Evolutionary conservation across 306 rosid species (phyloP), one percentile per base, ranked within the genome.

Genomic region (Dryas octopetala): DNA sequence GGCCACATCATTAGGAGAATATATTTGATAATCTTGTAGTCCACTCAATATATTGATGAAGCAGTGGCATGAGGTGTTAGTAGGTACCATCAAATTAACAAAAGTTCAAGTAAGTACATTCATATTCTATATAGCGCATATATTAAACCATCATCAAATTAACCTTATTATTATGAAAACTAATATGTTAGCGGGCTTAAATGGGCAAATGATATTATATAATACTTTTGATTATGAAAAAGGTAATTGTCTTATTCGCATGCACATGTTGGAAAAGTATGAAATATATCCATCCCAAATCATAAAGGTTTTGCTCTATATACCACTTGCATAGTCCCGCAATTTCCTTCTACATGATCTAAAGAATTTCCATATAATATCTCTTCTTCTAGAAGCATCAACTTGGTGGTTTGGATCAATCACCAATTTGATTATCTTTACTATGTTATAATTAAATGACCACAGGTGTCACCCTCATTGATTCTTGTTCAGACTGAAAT

Each of bases 231-330:
- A 32, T 16, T 17, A 63, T 13, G 17, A 17, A 44, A 73, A 75
- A 26, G 44, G 1, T n/a, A 26, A 32, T 71, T n/a, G 68, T 78
- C 82, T 45, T 64, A 63, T 17, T 78, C 44, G 8, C 49, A 63
- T 13, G 16, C 38, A 19, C 45, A 47, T 58, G 52, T 10, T 63
- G 77, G 57, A 45, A 52, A 52, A 46, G 49, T 46, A 8, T 52
- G 5, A 40, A 62, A 38, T 40, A n/a, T 28, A 12, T 69, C 58
- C 58, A 55, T 54, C 44, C 50, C 14, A 51, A 61, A 16, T 38
- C 65, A 16, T 38, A 65, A 68, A 53, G 53, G 69, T 38, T 80
- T 61, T 67, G 38, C 38, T 32, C 38, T 32, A 32, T 32, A 32
- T 47, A 28, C 68, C 41, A n/a, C 49, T 41, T 41, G 68, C 14